These are phyloP conservation scores for Polygonum aviculare DNA, from an alignment of 148 eudicot genomes.

Conservation along the genomic window DNA sequence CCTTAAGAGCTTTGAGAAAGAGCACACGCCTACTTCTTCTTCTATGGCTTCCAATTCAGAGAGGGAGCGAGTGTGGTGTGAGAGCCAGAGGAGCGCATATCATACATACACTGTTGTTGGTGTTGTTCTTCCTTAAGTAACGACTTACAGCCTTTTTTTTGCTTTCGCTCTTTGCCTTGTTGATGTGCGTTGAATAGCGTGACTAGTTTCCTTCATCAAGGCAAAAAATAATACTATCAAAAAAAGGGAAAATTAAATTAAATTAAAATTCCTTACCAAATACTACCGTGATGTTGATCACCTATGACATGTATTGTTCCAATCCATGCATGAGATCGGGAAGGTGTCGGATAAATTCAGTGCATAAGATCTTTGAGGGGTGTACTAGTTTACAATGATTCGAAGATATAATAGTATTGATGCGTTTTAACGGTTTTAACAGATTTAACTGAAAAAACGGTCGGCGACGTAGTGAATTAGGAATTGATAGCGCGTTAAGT, in stretches of 20 bases:
- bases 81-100: constrained; percentile 11
- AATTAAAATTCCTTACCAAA: neutral
- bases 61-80: constrained; percentile 10
- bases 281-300: neutral
- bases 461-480: neutral
- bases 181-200: constrained; percentile 3
- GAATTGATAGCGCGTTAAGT: neutral
- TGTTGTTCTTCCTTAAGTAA: constrained; percentile 7
- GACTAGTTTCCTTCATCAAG: neutral
- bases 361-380: neutral
- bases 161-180: constrained; percentile 5
- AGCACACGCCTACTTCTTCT: constrained; percentile 6
- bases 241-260: neutral
- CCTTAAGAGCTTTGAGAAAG: neutral
- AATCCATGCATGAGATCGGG: neutral
- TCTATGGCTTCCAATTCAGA: constrained; percentile 5
- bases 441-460: neutral
- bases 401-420: no score
- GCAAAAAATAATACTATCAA: neutral
- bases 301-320: neutral
- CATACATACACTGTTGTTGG: neutral
- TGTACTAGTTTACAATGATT: neutral
- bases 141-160: constrained; percentile 8
- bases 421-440: no score
- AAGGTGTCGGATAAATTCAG: neutral